These are phyloP conservation scores for Thalassiosira mediterranea DNA, from an alignment of 352 stramenopile genomes.

Conservation along the genomic window DNA sequence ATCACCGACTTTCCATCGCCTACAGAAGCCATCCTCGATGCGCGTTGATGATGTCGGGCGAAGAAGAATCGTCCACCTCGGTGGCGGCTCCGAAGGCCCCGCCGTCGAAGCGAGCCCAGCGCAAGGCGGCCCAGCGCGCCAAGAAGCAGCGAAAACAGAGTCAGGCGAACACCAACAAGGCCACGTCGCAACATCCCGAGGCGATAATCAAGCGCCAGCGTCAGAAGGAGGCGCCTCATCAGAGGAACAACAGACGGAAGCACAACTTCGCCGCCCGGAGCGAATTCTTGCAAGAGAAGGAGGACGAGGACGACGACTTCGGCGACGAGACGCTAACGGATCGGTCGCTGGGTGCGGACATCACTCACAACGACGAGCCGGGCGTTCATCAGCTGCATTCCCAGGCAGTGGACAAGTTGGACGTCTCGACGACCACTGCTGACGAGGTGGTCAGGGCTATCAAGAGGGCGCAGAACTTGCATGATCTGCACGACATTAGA, in stretches of 20 bases:
- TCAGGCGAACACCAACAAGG: constrained; percentile 22
- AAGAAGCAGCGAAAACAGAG: constrained; percentile 55
- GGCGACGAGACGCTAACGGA: constrained; percentile 15
- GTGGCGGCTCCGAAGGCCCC: too few relatives aligned
- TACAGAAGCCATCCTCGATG: too few relatives aligned
- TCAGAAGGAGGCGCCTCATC: constrained; percentile 7
- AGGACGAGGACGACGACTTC: constrained; percentile 28
- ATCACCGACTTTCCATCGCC: too few relatives aligned
- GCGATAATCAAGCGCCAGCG: constrained; percentile 44
- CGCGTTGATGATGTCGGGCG: too few relatives aligned
- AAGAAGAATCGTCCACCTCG: too few relatives aligned
- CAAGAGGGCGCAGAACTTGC: constrained; percentile 78
- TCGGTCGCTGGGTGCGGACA: neutral
- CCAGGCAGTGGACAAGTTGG: constrained; percentile 48
- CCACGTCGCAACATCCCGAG: constrained; percentile 41
- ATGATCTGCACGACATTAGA: constrained; percentile 71
- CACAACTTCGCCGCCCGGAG: constrained; percentile 40
- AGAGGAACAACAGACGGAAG: constrained; percentile 14
- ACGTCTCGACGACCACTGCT: constrained; percentile 52
- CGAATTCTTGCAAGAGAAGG: constrained; percentile 26
- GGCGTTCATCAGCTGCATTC: constrained; percentile 62
- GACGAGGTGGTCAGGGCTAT: constrained; percentile 79
- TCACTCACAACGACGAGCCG: neutral
- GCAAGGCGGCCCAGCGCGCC: constrained; percentile 73
- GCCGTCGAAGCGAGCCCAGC: constrained; percentile 59